Conservation (phyloP, 2,329 filamentous ascomycete genomes). For the Ilyonectria robusta region DNA sequence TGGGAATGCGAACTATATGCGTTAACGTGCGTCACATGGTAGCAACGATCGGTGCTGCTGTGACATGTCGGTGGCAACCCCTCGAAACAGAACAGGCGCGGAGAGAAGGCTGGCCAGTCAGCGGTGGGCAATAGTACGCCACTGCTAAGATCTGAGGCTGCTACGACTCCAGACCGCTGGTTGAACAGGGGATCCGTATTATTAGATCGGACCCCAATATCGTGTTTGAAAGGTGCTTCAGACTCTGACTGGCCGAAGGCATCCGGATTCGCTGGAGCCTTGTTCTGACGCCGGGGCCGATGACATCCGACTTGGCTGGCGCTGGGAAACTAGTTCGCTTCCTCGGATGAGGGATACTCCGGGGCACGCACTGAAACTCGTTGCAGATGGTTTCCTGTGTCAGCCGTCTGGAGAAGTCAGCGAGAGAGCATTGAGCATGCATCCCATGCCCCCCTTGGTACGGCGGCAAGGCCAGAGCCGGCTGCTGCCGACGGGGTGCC, state of each 20-base stretch:
- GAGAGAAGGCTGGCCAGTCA: conserved; percentile 6
- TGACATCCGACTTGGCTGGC: conserved; percentile 27
- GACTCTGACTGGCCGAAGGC: conserved; percentile 41
- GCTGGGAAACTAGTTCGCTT: conserved; percentile 6
- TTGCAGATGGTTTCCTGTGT: conserved; percentile 17
- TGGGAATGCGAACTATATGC: conserved; percentile 17
- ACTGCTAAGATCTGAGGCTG: conserved; percentile 26
- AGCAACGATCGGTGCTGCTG: conserved; percentile 20
- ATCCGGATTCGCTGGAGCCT: conserved; percentile 41
- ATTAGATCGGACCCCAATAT: conserved; percentile 37
- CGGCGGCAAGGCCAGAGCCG: conserved; percentile 23
- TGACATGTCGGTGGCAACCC: conserved; percentile 20
- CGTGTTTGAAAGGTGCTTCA: conserved; percentile 47
- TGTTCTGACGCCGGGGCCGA: conserved; percentile 12
- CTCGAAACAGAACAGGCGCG: conserved; percentile 16
- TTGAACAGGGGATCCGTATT: conserved; percentile 33
- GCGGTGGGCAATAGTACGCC: conserved; percentile 11
- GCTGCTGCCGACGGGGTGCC: conserved; percentile 18
- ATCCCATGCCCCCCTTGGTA: conserved; percentile 17
- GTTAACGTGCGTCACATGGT: conserved; percentile 25
- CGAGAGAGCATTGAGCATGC: conserved; percentile 5
- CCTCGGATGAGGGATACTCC: conserved; percentile 25
- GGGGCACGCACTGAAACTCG: conserved; percentile 12
- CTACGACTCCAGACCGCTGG: conserved; percentile 36
- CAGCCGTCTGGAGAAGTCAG: conserved; percentile 3